Percentiles rank a stretch among this genome's conserved stretches.
Evolutionary conservation across 257 asterid genomes (phyloP).

Genomic region (Solanum etuberosum): DNA sequence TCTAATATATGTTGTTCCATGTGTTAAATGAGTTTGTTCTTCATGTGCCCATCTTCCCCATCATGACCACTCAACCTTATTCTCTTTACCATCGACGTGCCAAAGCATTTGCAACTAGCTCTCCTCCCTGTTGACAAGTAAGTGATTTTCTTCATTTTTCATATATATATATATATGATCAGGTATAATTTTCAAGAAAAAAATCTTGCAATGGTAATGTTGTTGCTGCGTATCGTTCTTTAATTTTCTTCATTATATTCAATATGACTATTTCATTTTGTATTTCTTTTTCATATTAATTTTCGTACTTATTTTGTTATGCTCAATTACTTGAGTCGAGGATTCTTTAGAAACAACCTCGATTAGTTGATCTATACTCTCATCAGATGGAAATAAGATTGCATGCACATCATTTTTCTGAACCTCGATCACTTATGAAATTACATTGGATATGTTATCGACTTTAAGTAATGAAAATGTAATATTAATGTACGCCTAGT

Average conservation of each 20-base stretch:
- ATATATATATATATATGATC: background rate
- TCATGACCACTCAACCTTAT: constrained; percentile 26
- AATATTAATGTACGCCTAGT: background rate
- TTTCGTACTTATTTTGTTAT: background rate
- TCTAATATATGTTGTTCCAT: background rate
- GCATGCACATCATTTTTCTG: background rate
- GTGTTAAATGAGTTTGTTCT: constrained; percentile 19
- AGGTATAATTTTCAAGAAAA: background rate
- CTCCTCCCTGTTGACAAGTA: background rate
- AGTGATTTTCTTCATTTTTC: background rate
- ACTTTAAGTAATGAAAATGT: too few relatives aligned
- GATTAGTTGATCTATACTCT: background rate
- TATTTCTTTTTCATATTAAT: background rate
- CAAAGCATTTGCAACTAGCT: background rate
- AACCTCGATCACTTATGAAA: background rate
- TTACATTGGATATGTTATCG: background rate
- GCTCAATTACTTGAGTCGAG: background rate
- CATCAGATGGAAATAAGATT: background rate
- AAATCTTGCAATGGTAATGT: background rate
- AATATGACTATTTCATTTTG: background rate
- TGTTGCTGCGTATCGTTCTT: background rate
- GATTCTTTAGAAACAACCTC: background rate
- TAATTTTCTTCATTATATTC: background rate
- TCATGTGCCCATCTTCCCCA: constrained; percentile 46
- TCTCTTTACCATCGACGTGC: background rate